A percentile compares a stretch with the other conserved stretches of the same genome.
phyloP scores from a whole-genome alignment of 345 rosid genomes.

The Carallia pectinifolia region DNA sequence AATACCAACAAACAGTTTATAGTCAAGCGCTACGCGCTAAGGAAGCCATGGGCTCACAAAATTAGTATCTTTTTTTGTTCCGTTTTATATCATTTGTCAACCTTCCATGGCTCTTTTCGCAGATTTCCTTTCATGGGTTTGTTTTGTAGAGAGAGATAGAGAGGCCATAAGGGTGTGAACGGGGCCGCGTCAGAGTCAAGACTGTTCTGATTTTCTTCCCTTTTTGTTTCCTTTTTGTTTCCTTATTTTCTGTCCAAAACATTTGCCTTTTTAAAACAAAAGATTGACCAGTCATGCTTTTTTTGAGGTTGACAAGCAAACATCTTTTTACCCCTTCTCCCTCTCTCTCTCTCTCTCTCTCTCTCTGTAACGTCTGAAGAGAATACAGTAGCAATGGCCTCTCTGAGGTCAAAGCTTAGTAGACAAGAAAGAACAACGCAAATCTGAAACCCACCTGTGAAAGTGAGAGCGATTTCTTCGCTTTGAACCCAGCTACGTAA shows the following conservation, averaged over 20 bases:
- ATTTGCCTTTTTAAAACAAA: constrained; percentile 12
- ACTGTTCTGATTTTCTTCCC: not conserved
- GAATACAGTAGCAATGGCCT: no score
- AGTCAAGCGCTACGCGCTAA: constrained; percentile 30
- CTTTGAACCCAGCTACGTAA: not conserved
- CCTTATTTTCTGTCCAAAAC: constrained; percentile 3
- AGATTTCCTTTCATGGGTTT: constrained; percentile 5
- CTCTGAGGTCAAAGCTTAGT: constrained; percentile 14
- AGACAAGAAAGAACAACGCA: constrained; percentile 12
- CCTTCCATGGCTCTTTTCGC: constrained; percentile 1
- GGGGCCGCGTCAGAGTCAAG: not conserved
- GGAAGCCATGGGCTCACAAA: constrained; percentile 7
- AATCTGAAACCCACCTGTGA: constrained; percentile 13
- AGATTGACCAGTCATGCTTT: constrained; percentile 25
- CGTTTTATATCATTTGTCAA: constrained; percentile 3
- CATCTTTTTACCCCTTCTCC: constrained; percentile 11
- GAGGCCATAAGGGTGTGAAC: constrained; percentile 6
- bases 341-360: not conserved
- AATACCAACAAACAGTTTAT: constrained; percentile 36
- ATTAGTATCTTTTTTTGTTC: constrained; percentile 17
- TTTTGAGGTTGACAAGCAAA: constrained; percentile 24
- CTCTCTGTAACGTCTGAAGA: no score
- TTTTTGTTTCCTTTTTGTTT: constrained; percentile 1
- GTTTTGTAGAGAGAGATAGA: not conserved
- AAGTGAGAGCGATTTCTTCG: constrained; percentile 12